Percentiles rank a stretch among this genome's conserved stretches.
Conservation (phyloP, 2,329 filamentous ascomycete species). For the Cadophora luteo-olivacea region DNA sequence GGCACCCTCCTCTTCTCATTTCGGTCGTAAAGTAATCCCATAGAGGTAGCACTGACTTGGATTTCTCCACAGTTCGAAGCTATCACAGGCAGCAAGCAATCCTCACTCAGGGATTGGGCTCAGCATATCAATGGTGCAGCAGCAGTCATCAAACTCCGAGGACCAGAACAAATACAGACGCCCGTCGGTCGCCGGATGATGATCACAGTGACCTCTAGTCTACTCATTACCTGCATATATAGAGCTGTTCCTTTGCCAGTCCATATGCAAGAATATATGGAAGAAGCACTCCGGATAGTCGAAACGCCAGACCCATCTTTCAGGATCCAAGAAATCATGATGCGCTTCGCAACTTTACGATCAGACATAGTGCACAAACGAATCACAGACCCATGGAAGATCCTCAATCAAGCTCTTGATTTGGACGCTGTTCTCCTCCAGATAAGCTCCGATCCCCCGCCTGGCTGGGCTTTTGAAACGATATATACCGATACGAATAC, state of each 20-base stretch:
- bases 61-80: conserved; percentile 52
- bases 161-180: conserved; percentile 53
- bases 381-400: conserved; percentile 44
- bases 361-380: conserved; percentile 28
- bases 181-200: conserved; percentile 58
- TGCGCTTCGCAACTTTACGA: conserved; percentile 35
- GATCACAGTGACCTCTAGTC: conserved; percentile 57
- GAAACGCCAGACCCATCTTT: conserved; percentile 50
- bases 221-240: conserved; percentile 60
- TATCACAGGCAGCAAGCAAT: conserved; percentile 53
- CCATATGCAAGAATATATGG: conserved; percentile 54
- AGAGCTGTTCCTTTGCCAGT: conserved; percentile 55
- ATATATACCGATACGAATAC: conserved; percentile 33
- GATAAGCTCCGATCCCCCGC: conserved; percentile 26
- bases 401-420: conserved; percentile 34
- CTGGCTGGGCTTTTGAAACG: conserved; percentile 36
- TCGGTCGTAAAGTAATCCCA: neutral
- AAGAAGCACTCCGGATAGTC: conserved; percentile 48
- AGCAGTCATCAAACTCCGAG: conserved; percentile 57
- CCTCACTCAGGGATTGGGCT: conserved; percentile 58
- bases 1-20: neutral
- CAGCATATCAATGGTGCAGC: conserved; percentile 60
- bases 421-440: conserved; percentile 35
- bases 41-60: neutral
- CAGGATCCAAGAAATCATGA: conserved; percentile 52